phyloP scores from a whole-genome alignment of 148 eudicot genomes.

The Rhododendron molle region DNA sequence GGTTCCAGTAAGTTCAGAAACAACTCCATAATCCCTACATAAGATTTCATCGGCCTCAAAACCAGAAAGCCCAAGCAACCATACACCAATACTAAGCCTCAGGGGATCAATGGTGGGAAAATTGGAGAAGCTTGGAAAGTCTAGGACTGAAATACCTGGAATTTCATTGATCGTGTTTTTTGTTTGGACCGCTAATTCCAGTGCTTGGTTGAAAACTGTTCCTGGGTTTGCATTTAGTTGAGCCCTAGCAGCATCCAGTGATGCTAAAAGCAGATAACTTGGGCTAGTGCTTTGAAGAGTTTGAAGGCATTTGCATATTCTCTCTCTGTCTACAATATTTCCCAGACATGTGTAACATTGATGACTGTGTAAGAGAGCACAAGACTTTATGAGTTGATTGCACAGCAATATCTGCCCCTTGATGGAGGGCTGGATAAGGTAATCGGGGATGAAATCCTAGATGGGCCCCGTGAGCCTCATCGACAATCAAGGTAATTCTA shows the following conservation, averaged over 20 bases:
- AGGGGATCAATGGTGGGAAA: constrained; percentile 52
- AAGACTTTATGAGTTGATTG: constrained; percentile 88
- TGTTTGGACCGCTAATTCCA: constrained; percentile 46
- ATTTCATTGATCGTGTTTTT: constrained; percentile 33
- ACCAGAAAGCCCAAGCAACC: constrained; percentile 52
- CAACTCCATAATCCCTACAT: constrained; percentile 39
- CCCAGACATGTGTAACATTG: constrained; percentile 71
- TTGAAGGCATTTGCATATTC: constrained; percentile 60
- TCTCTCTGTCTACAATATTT: constrained; percentile 44
- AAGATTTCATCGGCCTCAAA: constrained; percentile 61
- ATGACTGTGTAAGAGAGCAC: constrained; percentile 72
- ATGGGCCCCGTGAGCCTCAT: constrained; percentile 90
- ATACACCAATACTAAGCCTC: constrained; percentile 48
- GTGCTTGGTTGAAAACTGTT: constrained; percentile 33
- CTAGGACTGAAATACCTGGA: constrained; percentile 47
- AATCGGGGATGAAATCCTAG: constrained; percentile 63
- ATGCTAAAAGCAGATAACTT: constrained; percentile 64
- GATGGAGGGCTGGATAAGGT: constrained; percentile 59
- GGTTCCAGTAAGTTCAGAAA: constrained; percentile 57
- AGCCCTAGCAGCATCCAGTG: constrained; percentile 68
- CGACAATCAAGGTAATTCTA: constrained; percentile 57
- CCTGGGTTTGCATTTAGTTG: constrained; percentile 40
- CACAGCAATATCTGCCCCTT: constrained; percentile 66
- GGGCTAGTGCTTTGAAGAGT: constrained; percentile 81
- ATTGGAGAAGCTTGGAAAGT: constrained; percentile 20